phyloP scores from a whole-genome alignment of 2,329 filamentous ascomycete genomes.

The Cytospora mali region DNA sequence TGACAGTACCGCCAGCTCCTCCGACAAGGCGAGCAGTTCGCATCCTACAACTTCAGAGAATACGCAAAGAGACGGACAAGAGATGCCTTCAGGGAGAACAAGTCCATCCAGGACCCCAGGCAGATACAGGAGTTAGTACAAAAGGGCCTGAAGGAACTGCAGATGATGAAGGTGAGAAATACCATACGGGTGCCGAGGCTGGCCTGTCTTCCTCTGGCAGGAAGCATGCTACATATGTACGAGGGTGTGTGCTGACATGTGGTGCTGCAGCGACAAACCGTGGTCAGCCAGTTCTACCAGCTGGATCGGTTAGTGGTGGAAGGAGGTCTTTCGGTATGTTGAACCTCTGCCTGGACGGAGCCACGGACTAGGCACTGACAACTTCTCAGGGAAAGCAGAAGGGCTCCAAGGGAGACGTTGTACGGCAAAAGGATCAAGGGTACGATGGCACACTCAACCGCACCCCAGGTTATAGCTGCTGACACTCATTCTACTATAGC shows the following conservation, averaged over 20 bases:
- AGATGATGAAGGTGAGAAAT: slow-evolving; percentile 78
- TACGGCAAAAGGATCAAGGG: slow-evolving; percentile 80
- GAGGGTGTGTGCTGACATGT: slow-evolving; percentile 17
- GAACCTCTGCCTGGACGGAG: background rate
- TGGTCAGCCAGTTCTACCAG: slow-evolving; percentile 94
- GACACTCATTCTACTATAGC: background rate
- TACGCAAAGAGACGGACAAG: slow-evolving; percentile 89
- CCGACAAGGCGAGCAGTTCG: slow-evolving; percentile 83
- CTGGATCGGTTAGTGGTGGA: slow-evolving; percentile 90
- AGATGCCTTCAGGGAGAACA: slow-evolving; percentile 87
- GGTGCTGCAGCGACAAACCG: slow-evolving; percentile 78
- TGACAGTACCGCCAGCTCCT: slow-evolving; percentile 86
- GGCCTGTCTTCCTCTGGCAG: background rate
- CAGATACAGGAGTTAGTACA: slow-evolving; percentile 87
- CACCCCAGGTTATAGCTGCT: background rate
- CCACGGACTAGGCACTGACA: slow-evolving; percentile 19
- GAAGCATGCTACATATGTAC: slow-evolving; percentile 2
- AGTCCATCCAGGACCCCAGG: slow-evolving; percentile 70
- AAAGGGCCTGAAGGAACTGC: slow-evolving; percentile 82
- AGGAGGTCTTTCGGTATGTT: slow-evolving; percentile 73
- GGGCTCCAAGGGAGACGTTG: slow-evolving; percentile 65
- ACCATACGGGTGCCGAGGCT: background rate
- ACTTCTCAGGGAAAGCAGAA: slow-evolving; percentile 67
- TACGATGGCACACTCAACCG: slow-evolving; percentile 45
- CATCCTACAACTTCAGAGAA: slow-evolving; percentile 96